Evolutionary conservation across 75 land plant genomes (phyloP).

Genomic region (Selaginella moellendorffii): DNA sequence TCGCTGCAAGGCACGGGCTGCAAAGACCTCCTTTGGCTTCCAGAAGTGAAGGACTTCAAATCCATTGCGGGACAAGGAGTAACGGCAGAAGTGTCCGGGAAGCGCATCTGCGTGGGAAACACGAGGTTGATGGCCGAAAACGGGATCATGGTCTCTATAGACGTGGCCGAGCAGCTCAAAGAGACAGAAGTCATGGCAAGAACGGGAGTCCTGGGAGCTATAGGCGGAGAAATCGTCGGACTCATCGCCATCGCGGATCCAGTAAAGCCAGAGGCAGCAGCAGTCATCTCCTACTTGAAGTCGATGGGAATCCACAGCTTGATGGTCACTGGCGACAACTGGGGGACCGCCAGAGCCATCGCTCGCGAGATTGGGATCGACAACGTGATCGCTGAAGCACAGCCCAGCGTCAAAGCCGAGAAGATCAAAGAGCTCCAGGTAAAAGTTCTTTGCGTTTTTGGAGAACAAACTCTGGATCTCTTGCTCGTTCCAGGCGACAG

Average conservation of each 20-base stretch:
- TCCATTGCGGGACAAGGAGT: constrained; percentile 60
- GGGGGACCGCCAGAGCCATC: constrained; percentile 63
- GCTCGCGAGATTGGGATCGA: constrained; percentile 49
- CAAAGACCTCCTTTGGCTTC: constrained; percentile 20
- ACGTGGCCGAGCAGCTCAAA: constrained; percentile 29
- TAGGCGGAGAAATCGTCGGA: constrained; percentile 41
- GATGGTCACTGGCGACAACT: constrained; percentile 72
- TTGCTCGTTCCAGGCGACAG: constrained; percentile 41
- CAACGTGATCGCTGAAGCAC: constrained; percentile 52
- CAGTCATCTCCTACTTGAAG: constrained; percentile 44
- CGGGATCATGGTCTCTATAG: constrained; percentile 24
- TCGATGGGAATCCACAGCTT: constrained; percentile 46
- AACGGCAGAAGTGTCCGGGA: constrained; percentile 32
- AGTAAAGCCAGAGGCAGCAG: constrained; percentile 42
- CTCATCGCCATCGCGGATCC: constrained; percentile 61
- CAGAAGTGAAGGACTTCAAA: constrained; percentile 35
- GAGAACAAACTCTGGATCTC: background rate
- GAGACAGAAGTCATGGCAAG: constrained; percentile 43
- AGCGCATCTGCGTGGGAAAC: constrained; percentile 49
- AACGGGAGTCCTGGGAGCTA: constrained; percentile 49
- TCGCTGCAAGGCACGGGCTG: constrained; percentile 13
- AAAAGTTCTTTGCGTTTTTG: background rate
- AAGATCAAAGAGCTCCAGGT: constrained; percentile 88
- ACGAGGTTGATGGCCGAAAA: constrained; percentile 43
- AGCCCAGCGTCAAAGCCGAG: constrained; percentile 63